phyloP scores from a whole-genome alignment of 345 rosid genomes.

The Punica granatum region DNA sequence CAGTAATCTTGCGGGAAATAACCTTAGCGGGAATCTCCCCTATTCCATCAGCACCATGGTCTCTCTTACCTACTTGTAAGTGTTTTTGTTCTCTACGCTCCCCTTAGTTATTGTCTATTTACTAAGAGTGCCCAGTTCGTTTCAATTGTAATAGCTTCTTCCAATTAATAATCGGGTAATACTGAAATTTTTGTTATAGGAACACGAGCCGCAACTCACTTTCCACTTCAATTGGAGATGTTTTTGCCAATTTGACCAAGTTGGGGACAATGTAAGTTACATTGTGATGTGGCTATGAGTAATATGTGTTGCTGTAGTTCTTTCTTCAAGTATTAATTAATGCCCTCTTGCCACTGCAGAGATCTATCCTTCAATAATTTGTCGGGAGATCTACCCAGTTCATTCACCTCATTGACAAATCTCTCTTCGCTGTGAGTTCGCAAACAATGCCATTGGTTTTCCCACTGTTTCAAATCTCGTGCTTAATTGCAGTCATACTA shows the following conservation, averaged over 20 bases:
- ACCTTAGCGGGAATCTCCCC: conserved; percentile 82
- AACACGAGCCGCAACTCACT: conserved; percentile 79
- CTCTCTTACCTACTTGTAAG: conserved; percentile 75
- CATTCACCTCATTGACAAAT: conserved; percentile 59
- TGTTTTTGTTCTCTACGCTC: conserved; percentile 10
- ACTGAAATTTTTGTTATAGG: conserved; percentile 25
- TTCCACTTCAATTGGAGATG: conserved; percentile 56
- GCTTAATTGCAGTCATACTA: conserved; percentile 6
- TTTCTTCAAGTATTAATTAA: not conserved
- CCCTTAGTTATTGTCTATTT: not conserved
- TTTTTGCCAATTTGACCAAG: conserved; percentile 45
- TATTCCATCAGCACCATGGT: conserved; percentile 73
- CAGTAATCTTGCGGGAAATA: conserved; percentile 89
- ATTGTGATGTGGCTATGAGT: not conserved
- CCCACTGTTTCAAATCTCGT: conserved; percentile 7
- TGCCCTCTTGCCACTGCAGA: conserved; percentile 29
- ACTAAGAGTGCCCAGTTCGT: not conserved
- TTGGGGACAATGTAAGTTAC: conserved; percentile 61
- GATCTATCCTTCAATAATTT: conserved; percentile 92
- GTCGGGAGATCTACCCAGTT: conserved; percentile 81
- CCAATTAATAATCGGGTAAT: conserved; percentile 1
- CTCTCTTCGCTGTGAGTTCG: conserved; percentile 71
- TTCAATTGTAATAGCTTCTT: conserved; percentile 2
- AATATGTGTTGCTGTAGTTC: not conserved
- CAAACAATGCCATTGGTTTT: conserved; percentile 2